Base-by-base conservation (phyloP, 805 yeast genomes). In the Metschnikowia matae region DNA sequence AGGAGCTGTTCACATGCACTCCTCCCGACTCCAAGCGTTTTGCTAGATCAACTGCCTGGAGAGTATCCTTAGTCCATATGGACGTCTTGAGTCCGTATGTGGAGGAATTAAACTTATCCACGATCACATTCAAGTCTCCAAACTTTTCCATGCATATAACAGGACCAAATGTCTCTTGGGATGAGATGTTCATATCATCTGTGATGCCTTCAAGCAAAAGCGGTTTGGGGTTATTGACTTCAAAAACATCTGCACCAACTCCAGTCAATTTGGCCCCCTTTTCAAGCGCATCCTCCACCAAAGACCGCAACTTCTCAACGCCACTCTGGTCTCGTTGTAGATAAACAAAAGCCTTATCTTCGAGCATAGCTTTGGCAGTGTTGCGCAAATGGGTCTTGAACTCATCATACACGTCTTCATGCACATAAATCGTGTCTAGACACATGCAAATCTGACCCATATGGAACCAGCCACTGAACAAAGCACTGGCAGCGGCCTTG, bases 391-490 rank as follows among this genome's bases (percentile, higher is more conserved):
- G 43, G 2, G 42, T 53, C 17, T 63, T 44, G 29, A 67, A 63
- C 36, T 66, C 58, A 4, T 68, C 67, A 48, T 71, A 74, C 1
- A 69, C 58, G 0, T 54, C 29, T 39, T 69, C 73, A 38, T 73
- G 69, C 33, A 76, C 59, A 46, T 53, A 73, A 1, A 73, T 60
- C 7, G 61, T 57, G 45, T 76, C 80, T 1, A 75, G 67, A 47
- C 72, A 65, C 80, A 76, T 77, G 56, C 81, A 77, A 20, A 77
- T 67, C 49, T 77, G 80, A 11, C 80, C 81, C 54, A 67, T 71
- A 54, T 77, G 74, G 44, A 65, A 58, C 77, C 75, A 74, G 8
- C 71, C 58, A 23, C 69, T 60, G 66, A 67, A 64, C 7, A 73
- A 39, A 26, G 63, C 58, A 14, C 48, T 48, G 1, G 55, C 51